phyloP scores from a whole-genome alignment of 2,329 filamentous ascomycete genomes.

The Aspergillus sp. region DNA sequence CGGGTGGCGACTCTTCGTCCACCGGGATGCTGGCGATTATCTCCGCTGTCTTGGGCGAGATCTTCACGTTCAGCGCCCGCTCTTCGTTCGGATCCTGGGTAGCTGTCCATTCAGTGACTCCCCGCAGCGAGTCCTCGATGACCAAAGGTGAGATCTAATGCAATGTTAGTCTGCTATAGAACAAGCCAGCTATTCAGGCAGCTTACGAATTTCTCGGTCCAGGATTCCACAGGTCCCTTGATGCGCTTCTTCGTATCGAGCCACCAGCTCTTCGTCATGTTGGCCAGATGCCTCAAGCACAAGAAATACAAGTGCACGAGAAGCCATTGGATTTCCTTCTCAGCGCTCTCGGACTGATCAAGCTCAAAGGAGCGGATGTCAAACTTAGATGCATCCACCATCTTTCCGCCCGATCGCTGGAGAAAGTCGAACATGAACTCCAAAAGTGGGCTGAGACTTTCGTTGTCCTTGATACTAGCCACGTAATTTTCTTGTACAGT shows the following conservation, averaged over 20 bases:
- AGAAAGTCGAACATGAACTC: slow-evolving; percentile 83
- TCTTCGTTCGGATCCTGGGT: slow-evolving; percentile 54
- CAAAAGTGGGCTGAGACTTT: slow-evolving; percentile 68
- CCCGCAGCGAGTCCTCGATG: slow-evolving; percentile 41
- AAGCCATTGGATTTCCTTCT: slow-evolving; percentile 78
- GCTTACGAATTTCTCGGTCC: slow-evolving; percentile 84
- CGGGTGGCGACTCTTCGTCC: slow-evolving; percentile 81
- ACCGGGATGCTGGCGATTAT: slow-evolving; percentile 82
- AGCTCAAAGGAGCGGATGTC: slow-evolving; percentile 65
- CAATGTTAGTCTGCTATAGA: slow-evolving; percentile 9
- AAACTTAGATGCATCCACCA: slow-evolving; percentile 70
- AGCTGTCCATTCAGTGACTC: slow-evolving; percentile 44
- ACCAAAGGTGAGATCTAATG: slow-evolving; percentile 46
- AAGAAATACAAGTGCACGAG: slow-evolving; percentile 85
- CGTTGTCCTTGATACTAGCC: slow-evolving; percentile 73
- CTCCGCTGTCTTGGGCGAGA: slow-evolving; percentile 71
- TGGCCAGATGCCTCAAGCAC: slow-evolving; percentile 72
- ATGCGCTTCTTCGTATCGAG: slow-evolving; percentile 75
- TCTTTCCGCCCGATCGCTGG: slow-evolving; percentile 71
- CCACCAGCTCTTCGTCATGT: slow-evolving; percentile 81
- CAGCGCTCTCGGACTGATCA: slow-evolving; percentile 64
- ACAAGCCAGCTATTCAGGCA: slow-evolving; percentile 52
- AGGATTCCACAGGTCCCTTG: slow-evolving; percentile 76
- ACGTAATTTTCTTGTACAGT: slow-evolving; percentile 81
- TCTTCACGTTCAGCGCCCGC: slow-evolving; percentile 63